Evolutionary conservation across 257 asterid species (phyloP).

Genomic region (Przewalskia tangutica): DNA sequence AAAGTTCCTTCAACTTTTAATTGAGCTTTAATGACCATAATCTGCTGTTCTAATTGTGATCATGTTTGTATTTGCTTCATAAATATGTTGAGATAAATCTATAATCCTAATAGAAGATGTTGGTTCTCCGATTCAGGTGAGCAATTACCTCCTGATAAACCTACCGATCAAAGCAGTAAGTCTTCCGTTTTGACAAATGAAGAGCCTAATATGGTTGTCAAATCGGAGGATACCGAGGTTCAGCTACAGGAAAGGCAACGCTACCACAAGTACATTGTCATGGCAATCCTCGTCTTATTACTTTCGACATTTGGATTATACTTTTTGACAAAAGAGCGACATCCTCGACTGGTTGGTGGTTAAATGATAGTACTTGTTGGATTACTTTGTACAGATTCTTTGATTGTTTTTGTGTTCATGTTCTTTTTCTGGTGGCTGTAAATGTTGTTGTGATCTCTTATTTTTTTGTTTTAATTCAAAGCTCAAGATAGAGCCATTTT

Average conservation of each 20-base stretch:
- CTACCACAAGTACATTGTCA: slow-evolving; percentile 17
- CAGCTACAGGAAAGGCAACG: slow-evolving; percentile 8
- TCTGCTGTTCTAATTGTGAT: no score
- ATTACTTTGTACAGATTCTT: slow-evolving; percentile 1
- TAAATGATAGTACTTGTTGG: slow-evolving; percentile 5
- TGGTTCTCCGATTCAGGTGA: no score
- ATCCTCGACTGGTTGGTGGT: no score
- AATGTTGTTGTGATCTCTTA: not conserved
- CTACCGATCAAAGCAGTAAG: slow-evolving; percentile 12
- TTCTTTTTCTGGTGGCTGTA: not conserved
- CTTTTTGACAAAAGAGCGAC: no score
- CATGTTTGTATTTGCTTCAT: no score
- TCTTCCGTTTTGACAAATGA: slow-evolving; percentile 11
- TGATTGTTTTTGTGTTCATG: not conserved
- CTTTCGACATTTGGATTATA: no score
- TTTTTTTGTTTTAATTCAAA: not conserved
- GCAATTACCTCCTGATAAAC: no score
- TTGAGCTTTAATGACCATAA: no score
- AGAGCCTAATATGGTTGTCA: slow-evolving; percentile 3
- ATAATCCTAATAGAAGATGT: no score
- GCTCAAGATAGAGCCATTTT: no score
- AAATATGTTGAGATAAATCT: no score
- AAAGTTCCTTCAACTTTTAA: no score
- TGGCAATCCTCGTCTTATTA: slow-evolving; percentile 28
- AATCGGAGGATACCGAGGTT: slow-evolving; percentile 13